phyloP scores from a whole-genome alignment of 2,329 filamentous ascomycete genomes.

The Cordyceps tenuipes region DNA sequence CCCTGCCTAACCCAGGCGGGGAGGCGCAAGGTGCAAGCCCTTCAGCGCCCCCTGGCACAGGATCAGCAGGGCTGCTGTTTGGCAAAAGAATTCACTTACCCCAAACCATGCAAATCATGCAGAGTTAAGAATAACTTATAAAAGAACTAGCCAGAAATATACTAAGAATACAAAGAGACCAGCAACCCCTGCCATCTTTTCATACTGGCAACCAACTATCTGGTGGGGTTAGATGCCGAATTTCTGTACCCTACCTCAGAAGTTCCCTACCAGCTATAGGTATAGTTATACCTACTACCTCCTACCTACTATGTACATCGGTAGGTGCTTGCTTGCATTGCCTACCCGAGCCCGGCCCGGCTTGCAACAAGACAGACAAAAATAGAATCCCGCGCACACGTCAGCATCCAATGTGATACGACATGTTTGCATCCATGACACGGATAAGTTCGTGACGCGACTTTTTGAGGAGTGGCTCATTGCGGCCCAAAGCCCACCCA shows the following conservation, averaged over 20 bases:
- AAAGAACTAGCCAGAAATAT: neutral
- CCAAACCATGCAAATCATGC: neutral
- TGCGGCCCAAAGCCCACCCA: neutral
- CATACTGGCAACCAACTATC: neutral
- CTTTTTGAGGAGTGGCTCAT: neutral
- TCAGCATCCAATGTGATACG: neutral
- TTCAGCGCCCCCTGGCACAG: neutral
- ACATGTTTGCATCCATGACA: neutral
- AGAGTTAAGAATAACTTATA: no score
- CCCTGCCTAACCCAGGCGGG: neutral
- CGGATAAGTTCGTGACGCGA: neutral
- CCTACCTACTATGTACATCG: no score
- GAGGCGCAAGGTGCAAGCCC: neutral
- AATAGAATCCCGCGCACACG: neutral
- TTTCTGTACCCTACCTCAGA: neutral
- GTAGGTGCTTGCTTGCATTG: neutral
- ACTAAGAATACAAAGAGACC: neutral
- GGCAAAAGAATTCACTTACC: neutral
- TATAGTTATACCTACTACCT: neutral
- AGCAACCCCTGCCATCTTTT: constrained; percentile 1
- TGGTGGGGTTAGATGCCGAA: neutral
- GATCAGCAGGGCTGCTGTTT: neutral
- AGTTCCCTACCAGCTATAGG: no score
- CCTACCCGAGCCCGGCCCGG: neutral
- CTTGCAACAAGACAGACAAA: neutral